A percentile compares a stretch with the other conserved stretches of the same genome.
phyloP scores from a whole-genome alignment of 805 yeast species.

The Yamadazyma phyllophila region DNA sequence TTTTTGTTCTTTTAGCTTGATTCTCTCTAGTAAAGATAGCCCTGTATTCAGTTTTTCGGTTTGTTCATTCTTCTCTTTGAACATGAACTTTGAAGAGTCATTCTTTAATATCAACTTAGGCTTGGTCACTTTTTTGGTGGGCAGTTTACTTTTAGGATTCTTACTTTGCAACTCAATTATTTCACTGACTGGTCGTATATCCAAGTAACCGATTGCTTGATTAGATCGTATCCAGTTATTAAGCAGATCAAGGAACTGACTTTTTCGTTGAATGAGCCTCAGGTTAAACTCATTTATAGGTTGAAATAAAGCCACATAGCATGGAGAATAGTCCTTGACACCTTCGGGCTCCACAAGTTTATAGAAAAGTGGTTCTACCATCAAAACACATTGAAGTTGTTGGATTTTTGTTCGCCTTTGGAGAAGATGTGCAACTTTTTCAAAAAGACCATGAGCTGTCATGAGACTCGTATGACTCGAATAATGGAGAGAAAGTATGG shows the following conservation, averaged over 20 bases:
- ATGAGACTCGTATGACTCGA: slow-evolving; percentile 30
- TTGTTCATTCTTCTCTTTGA: slow-evolving; percentile 25
- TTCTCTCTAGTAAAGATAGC: slow-evolving; percentile 35
- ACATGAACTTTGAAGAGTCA: slow-evolving; percentile 34
- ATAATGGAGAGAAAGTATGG: slow-evolving; percentile 31
- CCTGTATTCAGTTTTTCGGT: slow-evolving; percentile 22
- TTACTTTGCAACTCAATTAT: slow-evolving; percentile 4
- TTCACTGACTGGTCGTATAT: slow-evolving; percentile 2
- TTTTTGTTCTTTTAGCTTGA: slow-evolving; percentile 33
- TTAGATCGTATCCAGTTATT: slow-evolving; percentile 24
- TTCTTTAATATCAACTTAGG: slow-evolving; percentile 26
- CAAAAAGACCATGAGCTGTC: slow-evolving; percentile 19
- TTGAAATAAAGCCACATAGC: slow-evolving; percentile 11
- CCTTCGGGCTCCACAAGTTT: slow-evolving; percentile 8
- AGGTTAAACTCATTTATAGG: slow-evolving; percentile 10
- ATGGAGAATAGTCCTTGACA: slow-evolving; percentile 14
- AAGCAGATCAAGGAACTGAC: slow-evolving; percentile 15
- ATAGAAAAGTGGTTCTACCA: slow-evolving; percentile 16
- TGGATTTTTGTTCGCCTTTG: slow-evolving; percentile 18
- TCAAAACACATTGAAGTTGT: slow-evolving; percentile 19
- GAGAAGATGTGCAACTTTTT: slow-evolving; percentile 18
- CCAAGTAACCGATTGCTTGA: slow-evolving; percentile 11
- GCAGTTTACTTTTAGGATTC: slow-evolving; percentile 9
- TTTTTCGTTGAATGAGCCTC: slow-evolving; percentile 17
- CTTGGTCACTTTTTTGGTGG: slow-evolving; percentile 19